Percentiles rank a stretch among this genome's conserved stretches.
Conservation (phyloP, 257 asterid genomes). For the Ilex asprella region DNA sequence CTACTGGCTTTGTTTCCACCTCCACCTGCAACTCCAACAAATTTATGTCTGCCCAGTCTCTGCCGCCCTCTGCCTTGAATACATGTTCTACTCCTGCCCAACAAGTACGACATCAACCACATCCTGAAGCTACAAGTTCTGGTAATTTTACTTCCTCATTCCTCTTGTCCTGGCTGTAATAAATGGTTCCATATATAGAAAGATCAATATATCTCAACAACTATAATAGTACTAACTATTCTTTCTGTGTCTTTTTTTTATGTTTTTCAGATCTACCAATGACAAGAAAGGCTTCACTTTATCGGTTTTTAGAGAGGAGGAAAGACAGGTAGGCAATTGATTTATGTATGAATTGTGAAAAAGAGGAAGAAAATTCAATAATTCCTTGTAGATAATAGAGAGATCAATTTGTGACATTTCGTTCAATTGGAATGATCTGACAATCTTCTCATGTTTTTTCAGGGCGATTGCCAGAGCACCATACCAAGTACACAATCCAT, state of each 20-base stretch:
- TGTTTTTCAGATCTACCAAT: conserved; percentile 57
- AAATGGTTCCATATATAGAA: too few relatives aligned
- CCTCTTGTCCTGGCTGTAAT: too few relatives aligned
- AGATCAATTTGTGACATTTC: too few relatives aligned
- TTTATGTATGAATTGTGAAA: neutral
- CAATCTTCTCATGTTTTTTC: neutral
- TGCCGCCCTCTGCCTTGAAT: conserved; percentile 8
- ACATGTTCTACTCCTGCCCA: conserved; percentile 6
- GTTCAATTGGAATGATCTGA: too few relatives aligned
- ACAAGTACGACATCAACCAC: conserved; percentile 14
- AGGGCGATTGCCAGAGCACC: conserved; percentile 66
- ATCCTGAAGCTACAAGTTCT: conserved; percentile 29
- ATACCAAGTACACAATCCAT: conserved; percentile 37
- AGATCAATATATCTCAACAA: neutral
- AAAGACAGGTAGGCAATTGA: conserved; percentile 50
- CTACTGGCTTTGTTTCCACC: conserved; percentile 16
- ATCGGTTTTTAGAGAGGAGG: conserved; percentile 75
- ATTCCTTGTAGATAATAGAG: too few relatives aligned
- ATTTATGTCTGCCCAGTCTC: conserved; percentile 11
- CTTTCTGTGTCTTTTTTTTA: neutral
- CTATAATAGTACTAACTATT: neutral
- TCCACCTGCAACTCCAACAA: conserved; percentile 14
- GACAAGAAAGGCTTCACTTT: conserved; percentile 76
- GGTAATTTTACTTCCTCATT: conserved; percentile 18
- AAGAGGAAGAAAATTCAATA: too few relatives aligned